Base-by-base conservation (phyloP, 805 yeast genomes). In the Saturnispora ahearnii region DNA sequence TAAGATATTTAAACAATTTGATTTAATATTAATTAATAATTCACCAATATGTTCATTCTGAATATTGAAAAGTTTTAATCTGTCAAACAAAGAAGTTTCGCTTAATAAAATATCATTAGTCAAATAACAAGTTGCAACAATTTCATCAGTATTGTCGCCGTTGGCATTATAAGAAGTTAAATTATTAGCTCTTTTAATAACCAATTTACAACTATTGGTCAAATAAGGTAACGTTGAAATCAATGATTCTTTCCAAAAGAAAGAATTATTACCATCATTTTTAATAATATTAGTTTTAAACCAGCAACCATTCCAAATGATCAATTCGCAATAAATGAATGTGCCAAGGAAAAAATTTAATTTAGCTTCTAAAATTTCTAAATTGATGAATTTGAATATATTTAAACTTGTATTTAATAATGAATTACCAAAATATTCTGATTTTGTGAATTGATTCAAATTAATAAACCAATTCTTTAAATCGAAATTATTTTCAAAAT, bases 161-260 rank as follows among this genome's bases (percentile, higher is more conserved):
- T 26, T 26, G 6, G 29, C 29, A 26, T 26, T 26, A 8, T 50
- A 34, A 51, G 52, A 18, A 44, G 52, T 33, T 50, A 48, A 2
- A 51, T 59, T 55, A 2, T 50, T 47, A 0, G 63, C 46, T 3
- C 54, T 41, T 43, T 59, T 81, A 50, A 78, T 69, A 44, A 70
- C 64, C 13, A 78, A 72, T 55, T 70, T 77, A 55, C 79, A 70
- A 61, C 70, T 72, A 58, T 73, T 77, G 3, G 81, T 78, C 6
- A 77, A 68, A 41, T 47, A 44, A 0, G 86, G 83, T 40, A 82
- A 67, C 46, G 81, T 78, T n/a, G 84, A 67, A 2, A 74, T 67
- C 59, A 86, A 84, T 42, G 73, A 78, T 59, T 90, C 96, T 60
- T 89, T 79, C 93, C 96, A 90, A 61, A 87, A 87, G 1, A 95